phyloP scores from a whole-genome alignment of 305 asterid genomes.

The Fraxinus paxiana region DNA sequence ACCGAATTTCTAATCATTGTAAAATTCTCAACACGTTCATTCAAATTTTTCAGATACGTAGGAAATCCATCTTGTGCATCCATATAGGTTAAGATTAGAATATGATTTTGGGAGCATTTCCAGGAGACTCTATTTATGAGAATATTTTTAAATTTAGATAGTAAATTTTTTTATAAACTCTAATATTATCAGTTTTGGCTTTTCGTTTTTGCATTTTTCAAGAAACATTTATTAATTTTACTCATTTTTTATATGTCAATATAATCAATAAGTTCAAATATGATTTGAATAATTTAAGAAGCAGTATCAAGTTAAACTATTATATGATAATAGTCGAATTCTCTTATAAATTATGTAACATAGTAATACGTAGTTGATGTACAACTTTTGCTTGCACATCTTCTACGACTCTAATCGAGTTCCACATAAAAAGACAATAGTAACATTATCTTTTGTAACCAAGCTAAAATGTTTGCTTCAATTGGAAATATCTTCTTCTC shows the following conservation, averaged over 20 bases:
- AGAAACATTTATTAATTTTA: background rate
- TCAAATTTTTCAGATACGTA: background rate
- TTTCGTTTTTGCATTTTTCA: background rate
- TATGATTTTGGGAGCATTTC: no score
- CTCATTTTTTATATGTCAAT: background rate
- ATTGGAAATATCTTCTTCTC: background rate
- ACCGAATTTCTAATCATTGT: background rate
- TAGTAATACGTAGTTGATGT: constrained; percentile 9
- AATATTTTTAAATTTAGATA: no score
- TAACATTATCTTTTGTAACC: background rate
- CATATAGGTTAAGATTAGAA: constrained; percentile 22
- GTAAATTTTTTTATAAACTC: no score
- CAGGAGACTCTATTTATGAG: no score
- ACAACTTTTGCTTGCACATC: background rate
- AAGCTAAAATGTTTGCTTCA: background rate
- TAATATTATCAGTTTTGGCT: background rate
- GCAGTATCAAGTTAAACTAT: background rate
- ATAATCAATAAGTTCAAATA: no score
- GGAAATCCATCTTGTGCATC: background rate
- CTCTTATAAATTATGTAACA: background rate
- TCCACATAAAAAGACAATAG: constrained; percentile 20
- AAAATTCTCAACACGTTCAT: no score
- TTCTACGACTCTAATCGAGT: background rate
- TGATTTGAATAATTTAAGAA: no score
- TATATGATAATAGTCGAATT: constrained; percentile 17